These are phyloP conservation scores for Trypanosoma scelopori DNA, from an alignment of 208 protist genomes.

Conservation along the genomic window DNA sequence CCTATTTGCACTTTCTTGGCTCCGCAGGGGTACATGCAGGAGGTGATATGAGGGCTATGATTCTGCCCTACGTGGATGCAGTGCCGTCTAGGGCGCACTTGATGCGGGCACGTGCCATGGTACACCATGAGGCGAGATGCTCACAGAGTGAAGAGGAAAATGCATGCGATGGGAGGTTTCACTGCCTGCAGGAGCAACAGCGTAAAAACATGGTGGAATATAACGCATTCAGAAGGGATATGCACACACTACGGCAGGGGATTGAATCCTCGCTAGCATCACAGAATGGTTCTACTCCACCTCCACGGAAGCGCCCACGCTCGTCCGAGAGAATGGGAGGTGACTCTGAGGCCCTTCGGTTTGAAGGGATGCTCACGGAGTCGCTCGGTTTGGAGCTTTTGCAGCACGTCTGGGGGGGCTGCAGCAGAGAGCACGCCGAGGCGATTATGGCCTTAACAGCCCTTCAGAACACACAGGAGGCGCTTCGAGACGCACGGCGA, in stretches of 20 bases:
- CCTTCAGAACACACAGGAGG: conserved; percentile 27
- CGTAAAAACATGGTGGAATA: conserved; percentile 9
- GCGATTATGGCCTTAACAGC: not conserved
- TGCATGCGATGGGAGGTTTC: conserved; percentile 4
- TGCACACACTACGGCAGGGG: conserved; percentile 2
- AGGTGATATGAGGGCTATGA: conserved; percentile 1
- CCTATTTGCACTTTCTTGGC: conserved; percentile 15
- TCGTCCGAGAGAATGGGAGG: conserved; percentile 5
- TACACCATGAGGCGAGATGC: conserved; percentile 6
- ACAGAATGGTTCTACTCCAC: not conserved
- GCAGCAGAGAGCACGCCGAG: not conserved
- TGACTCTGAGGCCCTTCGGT: conserved; percentile 30
- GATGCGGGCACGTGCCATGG: conserved; percentile 15
- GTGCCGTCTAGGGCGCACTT: not conserved
- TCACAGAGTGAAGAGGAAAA: not conserved
- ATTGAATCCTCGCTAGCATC: not conserved
- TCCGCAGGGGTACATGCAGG: not conserved
- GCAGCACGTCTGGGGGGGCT: not conserved
- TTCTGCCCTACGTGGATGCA: conserved; percentile 29
- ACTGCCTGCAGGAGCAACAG: conserved; percentile 2
- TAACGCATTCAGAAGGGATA: conserved; percentile 8
- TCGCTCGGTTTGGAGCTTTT: conserved; percentile 23
- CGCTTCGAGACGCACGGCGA: conserved; percentile 13
- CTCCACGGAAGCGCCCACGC: conserved; percentile 5
- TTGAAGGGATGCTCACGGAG: conserved; percentile 43